Evolutionary conservation across 75 land plant species (phyloP), one percentile per base, ranked within the genome.

Genomic region (Pinus albicaulis): DNA sequence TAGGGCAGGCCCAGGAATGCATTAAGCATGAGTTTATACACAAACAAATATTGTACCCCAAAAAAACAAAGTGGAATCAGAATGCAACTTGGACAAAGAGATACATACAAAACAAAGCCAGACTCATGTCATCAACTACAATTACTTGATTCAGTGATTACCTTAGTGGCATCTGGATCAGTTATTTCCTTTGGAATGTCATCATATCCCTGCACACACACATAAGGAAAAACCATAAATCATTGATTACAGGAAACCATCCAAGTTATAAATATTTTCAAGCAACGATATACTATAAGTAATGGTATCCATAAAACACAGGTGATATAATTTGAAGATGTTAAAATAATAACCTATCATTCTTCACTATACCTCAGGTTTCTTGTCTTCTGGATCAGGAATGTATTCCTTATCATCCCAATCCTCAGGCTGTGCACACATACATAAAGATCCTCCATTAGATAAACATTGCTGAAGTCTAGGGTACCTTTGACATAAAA

Each of bases 361-460:
- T 7, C 38, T 20, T 23, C 26, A 57, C 12, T 23, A 60, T 80
- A 95, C 98, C 96, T 93, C 93, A 52, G 98, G 98, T 76, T 95
- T 93, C 81, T 86, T 86, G 71, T 91, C 92, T 76, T 93, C 91
- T 57, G 98, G 98, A 86, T 95, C 98, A 74, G 90, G 80, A 78
- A 95, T 93, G 77, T 76, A 91, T 74, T 95, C 96, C 61, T 85
- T 88, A 62, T 95, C 98, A 76, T 93, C 98, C 98, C 98, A 95
- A 74, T 95, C 98, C 62, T 84, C 94, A 57, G 98, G 98, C 98
- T 95, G 90, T 34, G 24, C 78, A 22, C 26, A 70, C 56, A 63
- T 4, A 1, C 36, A 61, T 10, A 14, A 63, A 12, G 19, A 74
- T 24, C 3, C 52, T 3, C 36, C 23, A 41, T 41, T 3, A 73